These are phyloP conservation scores for Kappamyces sp. DNA, from an alignment of 192 early-diverging fungal species.

Conservation along the genomic window DNA sequence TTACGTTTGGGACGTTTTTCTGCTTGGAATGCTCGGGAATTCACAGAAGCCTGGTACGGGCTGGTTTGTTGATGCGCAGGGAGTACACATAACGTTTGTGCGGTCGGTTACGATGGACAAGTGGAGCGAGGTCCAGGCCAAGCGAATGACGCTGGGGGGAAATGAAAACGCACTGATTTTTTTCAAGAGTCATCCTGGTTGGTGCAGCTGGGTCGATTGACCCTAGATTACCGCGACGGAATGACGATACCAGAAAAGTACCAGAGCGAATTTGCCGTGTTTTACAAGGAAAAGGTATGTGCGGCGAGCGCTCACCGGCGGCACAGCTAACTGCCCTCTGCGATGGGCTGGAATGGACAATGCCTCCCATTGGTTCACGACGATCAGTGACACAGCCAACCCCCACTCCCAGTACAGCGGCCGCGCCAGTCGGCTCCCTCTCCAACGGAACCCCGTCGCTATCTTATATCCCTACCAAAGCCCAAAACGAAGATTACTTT, in stretches of 20 bases:
- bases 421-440: slow-evolving; percentile 17
- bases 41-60: slow-evolving; percentile 15
- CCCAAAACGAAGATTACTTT: slow-evolving; percentile 71
- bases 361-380: slow-evolving; percentile 21
- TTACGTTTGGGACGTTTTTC: slow-evolving; percentile 91
- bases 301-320: slow-evolving; percentile 4
- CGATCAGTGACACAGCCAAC: slow-evolving; percentile 2
- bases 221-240: slow-evolving; percentile 55
- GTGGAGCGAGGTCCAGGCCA: slow-evolving; percentile 92
- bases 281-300: slow-evolving; percentile 73
- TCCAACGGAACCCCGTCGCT: slow-evolving; percentile 24
- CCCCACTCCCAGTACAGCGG: slow-evolving; percentile 4
- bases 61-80: slow-evolving; percentile 12
- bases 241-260: slow-evolving; percentile 85
- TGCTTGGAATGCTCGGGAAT: slow-evolving; percentile 78
- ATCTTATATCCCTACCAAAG: slow-evolving; percentile 31
- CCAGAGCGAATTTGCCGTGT: slow-evolving; percentile 73
- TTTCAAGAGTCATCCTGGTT: slow-evolving; percentile 65
- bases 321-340: slow-evolving; percentile 15
- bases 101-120: slow-evolving; percentile 99
- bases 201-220: neutral
- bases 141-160: slow-evolving; percentile 90
- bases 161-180: slow-evolving; percentile 82
- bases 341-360: slow-evolving; percentile 25
- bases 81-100: slow-evolving; percentile 75